Conservation (phyloP, 192 early-diverging fungal genomes). For the Nowakowskiella sp. region DNA sequence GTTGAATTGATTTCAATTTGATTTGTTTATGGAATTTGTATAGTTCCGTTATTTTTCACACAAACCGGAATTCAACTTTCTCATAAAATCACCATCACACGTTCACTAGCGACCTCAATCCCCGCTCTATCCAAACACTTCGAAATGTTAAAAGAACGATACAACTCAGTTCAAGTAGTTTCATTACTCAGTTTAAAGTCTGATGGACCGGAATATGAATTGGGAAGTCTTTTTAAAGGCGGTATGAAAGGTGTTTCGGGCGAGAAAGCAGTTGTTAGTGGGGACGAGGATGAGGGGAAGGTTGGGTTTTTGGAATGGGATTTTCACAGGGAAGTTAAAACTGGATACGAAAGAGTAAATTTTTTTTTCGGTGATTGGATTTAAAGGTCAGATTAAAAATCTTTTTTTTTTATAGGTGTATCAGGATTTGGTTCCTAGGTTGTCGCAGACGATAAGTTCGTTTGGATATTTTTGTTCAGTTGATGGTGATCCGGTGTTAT, state of each 20-base stretch:
- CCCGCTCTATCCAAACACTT: constrained; percentile 67
- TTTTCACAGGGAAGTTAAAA: too few species aligned
- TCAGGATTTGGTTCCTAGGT: constrained; percentile 7
- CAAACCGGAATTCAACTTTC: constrained; percentile 19
- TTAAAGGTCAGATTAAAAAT: not conserved
- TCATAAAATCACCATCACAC: constrained; percentile 78
- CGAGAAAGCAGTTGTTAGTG: constrained; percentile 35
- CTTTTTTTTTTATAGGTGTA: constrained; percentile 8
- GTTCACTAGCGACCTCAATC: constrained; percentile 70
- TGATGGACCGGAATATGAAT: constrained; percentile 54
- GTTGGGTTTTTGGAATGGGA: too few species aligned
- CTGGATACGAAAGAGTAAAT: too few species aligned
- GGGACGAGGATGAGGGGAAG: too few species aligned
- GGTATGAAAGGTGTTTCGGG: constrained; percentile 57
- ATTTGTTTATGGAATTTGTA: too few species aligned
- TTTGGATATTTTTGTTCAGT: constrained; percentile 68
- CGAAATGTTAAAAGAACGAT: constrained; percentile 42
- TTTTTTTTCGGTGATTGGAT: constrained; percentile 13
- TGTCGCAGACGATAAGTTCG: constrained; percentile 43
- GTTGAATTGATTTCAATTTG: too few species aligned
- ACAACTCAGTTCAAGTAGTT: constrained; percentile 65
- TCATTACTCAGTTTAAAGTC: constrained; percentile 71
- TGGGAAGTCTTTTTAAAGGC: too few species aligned
- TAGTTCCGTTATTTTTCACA: too few species aligned
- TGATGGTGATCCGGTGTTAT: constrained; percentile 43